These are phyloP conservation scores for Davidsoniella eucalypti DNA, from an alignment of 2,329 filamentous ascomycete genomes.

Conservation along the genomic window DNA sequence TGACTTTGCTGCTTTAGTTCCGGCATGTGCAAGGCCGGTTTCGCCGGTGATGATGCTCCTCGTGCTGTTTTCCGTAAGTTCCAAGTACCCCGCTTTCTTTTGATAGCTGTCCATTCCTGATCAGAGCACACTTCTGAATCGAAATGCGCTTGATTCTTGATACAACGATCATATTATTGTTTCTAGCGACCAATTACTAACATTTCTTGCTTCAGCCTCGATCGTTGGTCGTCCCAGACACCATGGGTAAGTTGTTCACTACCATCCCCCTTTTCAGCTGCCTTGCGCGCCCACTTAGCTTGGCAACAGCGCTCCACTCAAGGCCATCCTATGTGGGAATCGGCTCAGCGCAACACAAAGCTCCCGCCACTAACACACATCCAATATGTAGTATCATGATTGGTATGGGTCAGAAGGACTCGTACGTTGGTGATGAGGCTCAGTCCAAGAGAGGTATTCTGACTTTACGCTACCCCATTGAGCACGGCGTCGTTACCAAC, in stretches of 20 bases:
- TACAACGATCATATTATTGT: background rate
- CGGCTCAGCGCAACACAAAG: slow-evolving; percentile 2
- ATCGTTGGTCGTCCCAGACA: slow-evolving; percentile 99
- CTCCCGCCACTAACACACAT: slow-evolving; percentile 20
- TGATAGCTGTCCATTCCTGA: slow-evolving; percentile 4
- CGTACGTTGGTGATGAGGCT: slow-evolving; percentile 99
- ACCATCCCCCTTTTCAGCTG: slow-evolving; percentile 3
- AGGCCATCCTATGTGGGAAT: slow-evolving; percentile 5
- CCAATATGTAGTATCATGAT: slow-evolving; percentile 78
- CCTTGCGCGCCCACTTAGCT: background rate
- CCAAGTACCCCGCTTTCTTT: slow-evolving; percentile 23
- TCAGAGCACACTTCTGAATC: background rate
- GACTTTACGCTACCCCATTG: slow-evolving; percentile 97
- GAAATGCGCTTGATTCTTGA: background rate
- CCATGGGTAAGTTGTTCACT: slow-evolving; percentile 66
- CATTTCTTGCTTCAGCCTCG: slow-evolving; percentile 48
- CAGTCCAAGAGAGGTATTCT: slow-evolving; percentile 99
- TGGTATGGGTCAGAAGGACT: slow-evolving; percentile 99
- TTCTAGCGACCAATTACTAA: slow-evolving; percentile 2
- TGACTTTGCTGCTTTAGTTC: slow-evolving; percentile 44
- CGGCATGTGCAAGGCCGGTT: slow-evolving; percentile 99
- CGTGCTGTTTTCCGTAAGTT: slow-evolving; percentile 98
- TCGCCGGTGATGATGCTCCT: slow-evolving; percentile 99
- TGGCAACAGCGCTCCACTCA: slow-evolving; percentile 2
- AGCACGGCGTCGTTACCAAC: slow-evolving; percentile 99